Evolutionary conservation across 148 eudicot genomes (phyloP).

Genomic region (Chenopodium berlandieri): DNA sequence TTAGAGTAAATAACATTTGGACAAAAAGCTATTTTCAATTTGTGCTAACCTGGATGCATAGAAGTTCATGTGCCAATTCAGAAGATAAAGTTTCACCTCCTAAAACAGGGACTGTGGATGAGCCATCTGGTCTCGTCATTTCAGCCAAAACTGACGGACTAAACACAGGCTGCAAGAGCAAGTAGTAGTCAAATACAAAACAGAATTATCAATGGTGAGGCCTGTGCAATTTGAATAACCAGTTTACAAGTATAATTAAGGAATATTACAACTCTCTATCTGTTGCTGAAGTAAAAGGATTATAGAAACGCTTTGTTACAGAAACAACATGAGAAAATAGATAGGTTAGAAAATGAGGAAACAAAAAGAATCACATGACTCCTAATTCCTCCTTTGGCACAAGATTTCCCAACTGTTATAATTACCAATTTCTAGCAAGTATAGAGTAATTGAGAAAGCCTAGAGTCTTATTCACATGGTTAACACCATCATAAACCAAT

Average conservation of each 20-base stretch:
- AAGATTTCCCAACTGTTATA: not conserved
- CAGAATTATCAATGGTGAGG: no score
- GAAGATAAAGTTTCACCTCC: conserved; percentile 76
- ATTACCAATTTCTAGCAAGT: not conserved
- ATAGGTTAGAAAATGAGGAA: not conserved
- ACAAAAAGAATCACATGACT: no score
- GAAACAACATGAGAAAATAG: not conserved
- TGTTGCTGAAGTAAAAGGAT: not conserved
- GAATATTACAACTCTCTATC: not conserved
- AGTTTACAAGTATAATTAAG: not conserved
- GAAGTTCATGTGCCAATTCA: conserved; percentile 79
- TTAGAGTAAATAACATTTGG: not conserved
- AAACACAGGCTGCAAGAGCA: conserved; percentile 65
- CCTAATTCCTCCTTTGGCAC: no score
- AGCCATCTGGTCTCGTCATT: conserved; percentile 87
- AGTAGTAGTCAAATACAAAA: conserved; percentile 11
- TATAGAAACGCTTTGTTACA: not conserved
- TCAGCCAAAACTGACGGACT: conserved; percentile 85
- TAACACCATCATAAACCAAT: not conserved
- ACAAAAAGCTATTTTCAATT: not conserved
- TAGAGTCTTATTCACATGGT: not conserved
- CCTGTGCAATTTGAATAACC: not conserved
- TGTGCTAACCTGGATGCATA: conserved; percentile 75
- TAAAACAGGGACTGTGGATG: conserved; percentile 60
- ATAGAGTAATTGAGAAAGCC: no score